Conservation (phyloP, 1,284 basidiomycete species). For the Moesziomyces sp. region DNA sequence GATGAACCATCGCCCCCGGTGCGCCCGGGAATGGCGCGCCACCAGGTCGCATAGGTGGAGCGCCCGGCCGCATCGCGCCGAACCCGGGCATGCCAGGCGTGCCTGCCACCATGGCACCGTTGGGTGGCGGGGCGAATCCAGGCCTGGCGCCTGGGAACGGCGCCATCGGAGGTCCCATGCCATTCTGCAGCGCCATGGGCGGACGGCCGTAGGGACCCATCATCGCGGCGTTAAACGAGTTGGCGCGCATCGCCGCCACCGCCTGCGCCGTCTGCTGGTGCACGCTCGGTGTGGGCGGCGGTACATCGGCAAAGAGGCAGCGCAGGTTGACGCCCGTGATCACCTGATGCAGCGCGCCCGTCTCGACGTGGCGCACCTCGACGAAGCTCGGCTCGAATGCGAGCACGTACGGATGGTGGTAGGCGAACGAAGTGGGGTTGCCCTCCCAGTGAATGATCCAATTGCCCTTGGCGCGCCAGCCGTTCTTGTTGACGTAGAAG, state of each 20-base stretch:
- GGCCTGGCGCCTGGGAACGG: constrained; percentile 38
- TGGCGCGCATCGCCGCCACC: constrained; percentile 45
- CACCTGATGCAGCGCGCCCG: constrained; percentile 90
- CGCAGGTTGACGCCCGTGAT: constrained; percentile 77
- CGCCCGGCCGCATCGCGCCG: constrained; percentile 20
- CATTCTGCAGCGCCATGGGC: constrained; percentile 31
- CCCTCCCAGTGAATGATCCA: constrained; percentile 99
- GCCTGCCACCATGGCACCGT: constrained; percentile 33
- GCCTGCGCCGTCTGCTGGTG: constrained; percentile 45
- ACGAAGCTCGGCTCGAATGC: constrained; percentile 97
- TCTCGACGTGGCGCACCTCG: constrained; percentile 95
- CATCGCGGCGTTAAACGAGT: constrained; percentile 45
- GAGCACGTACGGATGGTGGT: constrained; percentile 95
- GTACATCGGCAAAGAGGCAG: constrained; percentile 91
- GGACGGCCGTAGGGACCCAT: constrained; percentile 31
- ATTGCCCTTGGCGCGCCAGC: constrained; percentile 86
- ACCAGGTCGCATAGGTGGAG: constrained; percentile 35
- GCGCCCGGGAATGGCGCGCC: constrained; percentile 27
- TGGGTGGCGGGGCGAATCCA: constrained; percentile 26
- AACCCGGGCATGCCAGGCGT: constrained; percentile 26
- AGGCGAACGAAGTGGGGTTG: constrained; percentile 88
- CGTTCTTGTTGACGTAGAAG: constrained; percentile 97
- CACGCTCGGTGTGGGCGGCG: constrained; percentile 74
- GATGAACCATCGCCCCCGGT: constrained; percentile 34
- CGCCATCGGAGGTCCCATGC: constrained; percentile 28